A percentile compares a stretch with the other conserved stretches of the same genome.
phyloP scores from a whole-genome alignment of 371 early-diverging fungal species.

The Syncephalis plumigaleata region DNA sequence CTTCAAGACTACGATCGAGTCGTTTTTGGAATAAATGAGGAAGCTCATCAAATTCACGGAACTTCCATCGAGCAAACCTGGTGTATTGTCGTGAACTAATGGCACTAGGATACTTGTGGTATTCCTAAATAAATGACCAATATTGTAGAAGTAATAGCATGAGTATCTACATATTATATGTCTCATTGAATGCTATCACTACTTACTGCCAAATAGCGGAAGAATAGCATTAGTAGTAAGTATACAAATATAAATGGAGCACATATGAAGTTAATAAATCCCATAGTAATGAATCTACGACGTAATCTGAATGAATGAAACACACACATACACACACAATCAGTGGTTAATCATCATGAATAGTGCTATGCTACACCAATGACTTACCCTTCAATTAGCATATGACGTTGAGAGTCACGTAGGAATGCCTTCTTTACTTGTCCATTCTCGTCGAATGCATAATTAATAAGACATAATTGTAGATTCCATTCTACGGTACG shows the following conservation, averaged over 20 bases:
- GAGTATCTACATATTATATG: too few relatives aligned
- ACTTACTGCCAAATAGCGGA: constrained; percentile 83
- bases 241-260: constrained; percentile 79
- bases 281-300: constrained; percentile 76
- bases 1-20: constrained; percentile 43
- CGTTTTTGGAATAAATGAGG: constrained; percentile 78
- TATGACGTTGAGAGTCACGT: constrained; percentile 31
- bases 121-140: too few relatives aligned
- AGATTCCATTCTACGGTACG: constrained; percentile 80
- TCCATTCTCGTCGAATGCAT: constrained; percentile 74
- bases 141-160: too few relatives aligned
- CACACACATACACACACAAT: too few relatives aligned
- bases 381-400: constrained; percentile 36
- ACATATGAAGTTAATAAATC: constrained; percentile 58
- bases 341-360: too few relatives aligned
- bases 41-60: constrained; percentile 93
- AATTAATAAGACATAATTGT: constrained; percentile 61
- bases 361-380: too few relatives aligned
- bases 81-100: constrained; percentile 71
- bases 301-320: constrained; percentile 36
- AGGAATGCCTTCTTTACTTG: constrained; percentile 65
- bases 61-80: constrained; percentile 75
- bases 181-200: too few relatives aligned
- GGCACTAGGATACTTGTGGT: constrained; percentile 70
- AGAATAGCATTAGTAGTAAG: constrained; percentile 69